A percentile compares a stretch with the other conserved stretches of the same genome.
These are phyloP conservation scores for Acanthamoeba triangularis DNA, from an alignment of 208 protist species.

Conservation along the genomic window DNA sequence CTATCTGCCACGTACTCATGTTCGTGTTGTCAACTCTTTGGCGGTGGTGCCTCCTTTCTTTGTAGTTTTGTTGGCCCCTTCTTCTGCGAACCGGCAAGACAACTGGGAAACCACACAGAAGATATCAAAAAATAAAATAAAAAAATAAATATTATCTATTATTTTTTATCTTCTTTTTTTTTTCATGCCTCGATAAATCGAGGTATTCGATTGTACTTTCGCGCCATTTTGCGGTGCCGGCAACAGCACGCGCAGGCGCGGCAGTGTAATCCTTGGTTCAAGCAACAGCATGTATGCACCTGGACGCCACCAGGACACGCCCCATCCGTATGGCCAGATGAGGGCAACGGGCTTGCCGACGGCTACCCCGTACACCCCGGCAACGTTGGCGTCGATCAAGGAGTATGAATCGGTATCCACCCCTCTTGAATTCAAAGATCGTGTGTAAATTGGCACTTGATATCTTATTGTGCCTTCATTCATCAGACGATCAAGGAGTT, in stretches of 20 bases:
- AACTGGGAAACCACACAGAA: too few relatives aligned
- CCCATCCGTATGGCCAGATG: neutral
- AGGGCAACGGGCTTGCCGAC: neutral
- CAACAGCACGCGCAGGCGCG: too few relatives aligned
- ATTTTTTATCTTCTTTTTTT: too few relatives aligned
- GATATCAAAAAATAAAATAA: too few relatives aligned
- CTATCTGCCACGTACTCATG: neutral
- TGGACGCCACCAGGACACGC: neutral
- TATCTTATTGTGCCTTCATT: neutral
- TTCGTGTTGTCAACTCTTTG: neutral
- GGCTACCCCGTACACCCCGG: neutral
- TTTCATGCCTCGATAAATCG: too few relatives aligned
- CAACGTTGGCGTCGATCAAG: constrained; percentile 44
- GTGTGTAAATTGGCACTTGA: neutral
- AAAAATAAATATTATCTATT: too few relatives aligned
- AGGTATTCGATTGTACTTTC: too few relatives aligned
- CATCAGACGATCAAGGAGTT: constrained; percentile 29
- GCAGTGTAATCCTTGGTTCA: too few relatives aligned
- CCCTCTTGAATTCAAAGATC: neutral
- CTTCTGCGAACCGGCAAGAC: too few relatives aligned
- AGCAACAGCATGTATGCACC: neutral
- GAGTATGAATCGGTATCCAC: constrained; percentile 35
- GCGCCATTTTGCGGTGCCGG: too few relatives aligned
- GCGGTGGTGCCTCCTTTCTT: too few relatives aligned
- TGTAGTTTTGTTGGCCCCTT: too few relatives aligned